A percentile compares a stretch with the other conserved stretches of the same genome.
phyloP scores from a whole-genome alignment of 352 stramenopile genomes.

The Globisporangium spinosum region DNA sequence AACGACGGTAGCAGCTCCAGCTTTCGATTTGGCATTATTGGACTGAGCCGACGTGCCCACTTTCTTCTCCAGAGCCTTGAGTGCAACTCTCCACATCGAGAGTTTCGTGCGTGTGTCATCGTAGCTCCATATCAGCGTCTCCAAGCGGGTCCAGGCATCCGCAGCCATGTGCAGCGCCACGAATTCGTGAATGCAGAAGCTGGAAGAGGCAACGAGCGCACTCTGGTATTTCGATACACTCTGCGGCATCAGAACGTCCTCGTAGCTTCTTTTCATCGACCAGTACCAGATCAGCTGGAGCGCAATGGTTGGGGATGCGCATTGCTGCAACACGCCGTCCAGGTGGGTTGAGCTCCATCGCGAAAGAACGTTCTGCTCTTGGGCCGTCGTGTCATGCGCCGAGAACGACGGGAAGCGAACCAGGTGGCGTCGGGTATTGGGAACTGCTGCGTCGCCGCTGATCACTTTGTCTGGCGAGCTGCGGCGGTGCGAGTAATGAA shows the following conservation, averaged over 20 bases:
- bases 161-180: slow-evolving; percentile 17
- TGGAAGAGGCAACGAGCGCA: neutral
- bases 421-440: neutral
- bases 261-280: neutral
- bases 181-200: slow-evolving; percentile 14
- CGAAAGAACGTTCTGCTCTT: slow-evolving; percentile 3
- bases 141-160: slow-evolving; percentile 11
- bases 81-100: neutral
- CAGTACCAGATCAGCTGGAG: slow-evolving; percentile 5
- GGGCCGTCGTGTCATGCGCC: neutral
- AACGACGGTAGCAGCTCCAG: neutral
- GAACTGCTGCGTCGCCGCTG: neutral
- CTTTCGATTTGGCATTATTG: neutral
- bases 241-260: neutral
- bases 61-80: neutral
- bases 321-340: slow-evolving; percentile 9
- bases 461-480: neutral
- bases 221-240: neutral
- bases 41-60: neutral
- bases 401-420: slow-evolving; percentile 3
- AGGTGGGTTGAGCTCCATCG: slow-evolving; percentile 2
- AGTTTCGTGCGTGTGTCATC: neutral
- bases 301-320: slow-evolving; percentile 4
- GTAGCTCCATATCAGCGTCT: slow-evolving; percentile 17
- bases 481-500: slow-evolving; percentile 13